A percentile compares a stretch with the other conserved stretches of the same genome.
phyloP scores from a whole-genome alignment of 2,329 filamentous ascomycete genomes.

The Escovopsis sp. region DNA sequence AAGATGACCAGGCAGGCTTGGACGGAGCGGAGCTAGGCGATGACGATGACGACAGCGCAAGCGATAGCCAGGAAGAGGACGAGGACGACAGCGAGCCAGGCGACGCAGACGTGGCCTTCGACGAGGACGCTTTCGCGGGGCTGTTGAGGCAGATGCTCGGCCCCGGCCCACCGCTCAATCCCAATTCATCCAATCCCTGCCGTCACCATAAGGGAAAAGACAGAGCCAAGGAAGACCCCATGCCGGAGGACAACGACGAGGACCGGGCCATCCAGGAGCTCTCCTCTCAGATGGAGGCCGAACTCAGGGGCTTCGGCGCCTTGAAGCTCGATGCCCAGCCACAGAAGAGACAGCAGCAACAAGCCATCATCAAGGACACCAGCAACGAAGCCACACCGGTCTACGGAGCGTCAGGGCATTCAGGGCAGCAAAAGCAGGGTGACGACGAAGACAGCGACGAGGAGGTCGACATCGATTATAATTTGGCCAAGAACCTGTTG shows the following conservation, averaged over 20 bases:
- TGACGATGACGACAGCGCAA: constrained; percentile 51
- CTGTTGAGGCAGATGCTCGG: constrained; percentile 95
- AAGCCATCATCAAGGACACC: constrained; percentile 1
- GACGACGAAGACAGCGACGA: constrained; percentile 34
- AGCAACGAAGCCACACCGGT: constrained; percentile 2
- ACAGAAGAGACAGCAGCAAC: neutral
- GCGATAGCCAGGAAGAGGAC: constrained; percentile 30
- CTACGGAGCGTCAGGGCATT: constrained; percentile 5
- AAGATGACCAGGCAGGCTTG: constrained; percentile 65
- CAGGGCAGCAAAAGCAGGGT: constrained; percentile 12
- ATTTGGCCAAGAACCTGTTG: constrained; percentile 76
- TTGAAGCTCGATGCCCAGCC: constrained; percentile 33
- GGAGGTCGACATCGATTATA: constrained; percentile 66
- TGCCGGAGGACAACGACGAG: constrained; percentile 26
- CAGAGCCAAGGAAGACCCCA: no score
- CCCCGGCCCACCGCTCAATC: no score
- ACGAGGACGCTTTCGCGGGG: constrained; percentile 68
- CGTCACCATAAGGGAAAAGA: no score
- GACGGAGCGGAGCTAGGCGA: constrained; percentile 64
- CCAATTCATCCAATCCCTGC: no score
- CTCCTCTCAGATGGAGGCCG: constrained; percentile 54
- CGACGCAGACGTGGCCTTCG: constrained; percentile 62
- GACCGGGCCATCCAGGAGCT: constrained; percentile 48
- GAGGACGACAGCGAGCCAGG: constrained; percentile 44
- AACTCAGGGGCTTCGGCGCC: constrained; percentile 54